Evolutionary conservation across 257 asterid species (phyloP), one percentile per base, ranked within the genome.

Genomic region (Fraxinus excelsior): DNA sequence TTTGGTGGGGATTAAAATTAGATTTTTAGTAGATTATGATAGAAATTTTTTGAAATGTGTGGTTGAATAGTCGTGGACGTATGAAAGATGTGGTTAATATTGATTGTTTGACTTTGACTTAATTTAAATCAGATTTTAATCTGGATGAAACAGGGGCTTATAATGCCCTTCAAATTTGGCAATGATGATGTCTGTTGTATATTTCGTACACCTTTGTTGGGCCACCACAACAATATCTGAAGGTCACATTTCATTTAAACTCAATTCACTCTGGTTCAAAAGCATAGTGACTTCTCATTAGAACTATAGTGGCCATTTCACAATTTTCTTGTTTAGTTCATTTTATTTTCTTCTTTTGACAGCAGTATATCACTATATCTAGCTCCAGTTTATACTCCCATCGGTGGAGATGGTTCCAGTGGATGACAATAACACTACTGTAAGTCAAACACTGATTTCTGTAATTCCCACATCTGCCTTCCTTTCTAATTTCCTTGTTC

Each of bases 361-460:
- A 85, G 97, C 95, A 16, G 10, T 86, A 37, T 96, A 93, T 80
- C 95, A 16, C 8, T 86, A 37, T 96, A 93, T 80, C 97, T 97
- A 69, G 75, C 91, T 73, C 64, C 91, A 26, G 60, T 86, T 23
- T 96, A 93, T 78, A 68, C 99, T 68, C 81, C 81, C 97, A 53
- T 87, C 90, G 34, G 81, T 85, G 82, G 97, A 87, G 89, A 67
- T 97, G 60, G 37, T 83, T 68, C 94, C 97, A 21, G 85, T 88
- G 78, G 97, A 96, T 77, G 90, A 80, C 62, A 96, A 96, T 81
- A 92, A 92, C 81, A 90, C 97, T 44, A 94, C 97, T 28, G 99
- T 91, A 86, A 90, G 97, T 87, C 60, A 35, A 70, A 56, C 46
- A 76, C 66, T 77, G 72, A 16, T 32, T 37, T 71, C 21, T 77